Percentiles rank a stretch among this genome's conserved stretches.
These are phyloP conservation scores for Lithospermum erythrorhizon DNA, from an alignment of 257 asterid species.

Conservation along the genomic window DNA sequence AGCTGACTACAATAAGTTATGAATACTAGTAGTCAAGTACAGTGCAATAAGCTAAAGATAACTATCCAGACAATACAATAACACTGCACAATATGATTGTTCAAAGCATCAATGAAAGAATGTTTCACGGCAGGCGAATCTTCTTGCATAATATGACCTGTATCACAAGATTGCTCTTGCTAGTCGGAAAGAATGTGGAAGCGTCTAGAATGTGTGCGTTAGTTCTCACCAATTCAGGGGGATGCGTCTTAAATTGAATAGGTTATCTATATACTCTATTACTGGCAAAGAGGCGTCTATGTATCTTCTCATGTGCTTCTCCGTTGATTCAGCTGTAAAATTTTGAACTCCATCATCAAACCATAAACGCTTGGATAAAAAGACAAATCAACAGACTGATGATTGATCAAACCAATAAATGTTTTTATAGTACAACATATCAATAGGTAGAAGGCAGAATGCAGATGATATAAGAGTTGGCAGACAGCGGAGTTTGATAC, in stretches of 20 bases:
- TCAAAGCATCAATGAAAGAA: too few relatives aligned
- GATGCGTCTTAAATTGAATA: constrained; percentile 54
- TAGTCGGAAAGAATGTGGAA: not conserved
- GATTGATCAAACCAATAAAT: too few relatives aligned
- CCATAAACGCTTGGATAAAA: not conserved
- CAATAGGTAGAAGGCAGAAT: too few relatives aligned
- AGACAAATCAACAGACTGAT: not conserved
- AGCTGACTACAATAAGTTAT: too few relatives aligned
- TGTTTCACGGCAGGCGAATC: too few relatives aligned
- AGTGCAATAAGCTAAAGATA: too few relatives aligned
- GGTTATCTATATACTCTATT: constrained; percentile 66
- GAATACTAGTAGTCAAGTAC: too few relatives aligned
- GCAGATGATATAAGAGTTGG: too few relatives aligned
- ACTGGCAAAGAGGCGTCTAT: constrained; percentile 66
- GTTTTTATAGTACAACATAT: too few relatives aligned
- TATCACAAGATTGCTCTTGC: not conserved
- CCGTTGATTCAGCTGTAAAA: constrained; percentile 59
- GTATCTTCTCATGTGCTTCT: constrained; percentile 68
- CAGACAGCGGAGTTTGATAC: too few relatives aligned
- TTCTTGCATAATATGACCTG: not conserved
- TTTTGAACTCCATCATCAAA: not conserved
- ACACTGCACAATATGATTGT: too few relatives aligned
- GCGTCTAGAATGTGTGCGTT: not conserved
- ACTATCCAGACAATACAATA: too few relatives aligned
- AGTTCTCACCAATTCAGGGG: constrained; percentile 68